Evolutionary conservation across 2,329 filamentous ascomycete species (phyloP).

Genomic region (Aspergillus viridinutans): DNA sequence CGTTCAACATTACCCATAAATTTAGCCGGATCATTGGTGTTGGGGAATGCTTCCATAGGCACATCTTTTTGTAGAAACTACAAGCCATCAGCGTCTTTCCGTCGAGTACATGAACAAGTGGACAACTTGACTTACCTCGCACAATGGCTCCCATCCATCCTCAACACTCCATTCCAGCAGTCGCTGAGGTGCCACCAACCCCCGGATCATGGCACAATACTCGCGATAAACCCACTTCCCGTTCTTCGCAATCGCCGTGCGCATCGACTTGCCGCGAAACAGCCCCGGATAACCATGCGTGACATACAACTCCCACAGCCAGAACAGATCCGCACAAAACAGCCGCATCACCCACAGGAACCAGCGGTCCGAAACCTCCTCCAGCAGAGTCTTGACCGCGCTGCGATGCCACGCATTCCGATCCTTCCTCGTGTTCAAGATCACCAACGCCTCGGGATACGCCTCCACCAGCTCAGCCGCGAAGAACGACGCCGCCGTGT

Average conservation of each 20-base stretch:
- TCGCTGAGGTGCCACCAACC: constrained; percentile 16
- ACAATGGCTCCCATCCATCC: constrained; percentile 28
- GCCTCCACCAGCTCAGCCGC: constrained; percentile 27
- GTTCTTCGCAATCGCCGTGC: constrained; percentile 6
- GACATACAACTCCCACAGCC: constrained; percentile 7
- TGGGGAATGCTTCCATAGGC: not conserved
- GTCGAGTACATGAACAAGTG: not conserved
- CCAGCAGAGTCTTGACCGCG: constrained; percentile 6
- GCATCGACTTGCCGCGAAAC: constrained; percentile 3
- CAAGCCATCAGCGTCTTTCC: too few relatives aligned
- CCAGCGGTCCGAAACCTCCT: constrained; percentile 6
- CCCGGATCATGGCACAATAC: constrained; percentile 23
- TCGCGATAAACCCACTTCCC: constrained; percentile 19
- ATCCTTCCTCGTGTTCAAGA: constrained; percentile 8
- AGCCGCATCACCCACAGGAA: constrained; percentile 4
- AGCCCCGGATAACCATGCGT: constrained; percentile 7
- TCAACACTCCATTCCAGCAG: constrained; percentile 22
- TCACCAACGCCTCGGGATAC: constrained; percentile 26
- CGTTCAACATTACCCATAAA: not conserved
- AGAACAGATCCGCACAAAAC: constrained; percentile 10
- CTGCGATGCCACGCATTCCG: constrained; percentile 11
- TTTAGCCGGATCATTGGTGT: not conserved
- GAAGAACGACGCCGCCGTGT: constrained; percentile 29
- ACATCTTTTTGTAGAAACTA: not conserved
- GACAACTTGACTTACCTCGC: not conserved